phyloP scores from a whole-genome alignment of 352 stramenopile genomes.

The Globisporangium viniferum region DNA sequence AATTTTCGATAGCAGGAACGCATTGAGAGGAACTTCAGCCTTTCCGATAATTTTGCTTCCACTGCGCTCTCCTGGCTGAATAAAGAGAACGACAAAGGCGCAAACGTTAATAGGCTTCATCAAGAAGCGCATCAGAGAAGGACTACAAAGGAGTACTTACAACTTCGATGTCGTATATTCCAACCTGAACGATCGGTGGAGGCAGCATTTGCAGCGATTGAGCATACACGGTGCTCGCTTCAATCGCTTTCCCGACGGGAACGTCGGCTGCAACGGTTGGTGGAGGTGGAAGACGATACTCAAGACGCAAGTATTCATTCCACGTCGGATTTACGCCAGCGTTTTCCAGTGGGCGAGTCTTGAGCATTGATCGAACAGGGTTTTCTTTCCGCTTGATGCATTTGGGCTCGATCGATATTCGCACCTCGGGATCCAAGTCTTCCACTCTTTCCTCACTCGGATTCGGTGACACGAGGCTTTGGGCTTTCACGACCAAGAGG shows the following conservation, averaged over 20 bases:
- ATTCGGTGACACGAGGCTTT: constrained; percentile 32
- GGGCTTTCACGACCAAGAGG: constrained; percentile 34
- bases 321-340: constrained; percentile 33
- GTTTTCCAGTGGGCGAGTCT: constrained; percentile 47
- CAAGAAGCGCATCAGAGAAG: neutral
- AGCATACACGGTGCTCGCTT: neutral
- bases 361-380: constrained; percentile 41
- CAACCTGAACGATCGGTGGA: constrained; percentile 37
- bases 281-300: constrained; percentile 31
- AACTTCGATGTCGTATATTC: constrained; percentile 51
- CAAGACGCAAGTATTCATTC: constrained; percentile 50
- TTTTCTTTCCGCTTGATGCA: constrained; percentile 54
- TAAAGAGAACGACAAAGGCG: neutral
- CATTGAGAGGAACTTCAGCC: constrained; percentile 34
- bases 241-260: constrained; percentile 9
- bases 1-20: constrained; percentile 25
- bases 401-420: constrained; percentile 42
- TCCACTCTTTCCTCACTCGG: constrained; percentile 22
- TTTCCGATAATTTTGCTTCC: constrained; percentile 35
- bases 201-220: constrained; percentile 17
- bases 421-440: constrained; percentile 52
- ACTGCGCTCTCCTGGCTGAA: constrained; percentile 39
- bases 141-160: constrained; percentile 24
- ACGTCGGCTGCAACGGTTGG: neutral
- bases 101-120: neutral